Conservation (phyloP, 371 early-diverging fungal species). For the Mortierella sp. region DNA sequence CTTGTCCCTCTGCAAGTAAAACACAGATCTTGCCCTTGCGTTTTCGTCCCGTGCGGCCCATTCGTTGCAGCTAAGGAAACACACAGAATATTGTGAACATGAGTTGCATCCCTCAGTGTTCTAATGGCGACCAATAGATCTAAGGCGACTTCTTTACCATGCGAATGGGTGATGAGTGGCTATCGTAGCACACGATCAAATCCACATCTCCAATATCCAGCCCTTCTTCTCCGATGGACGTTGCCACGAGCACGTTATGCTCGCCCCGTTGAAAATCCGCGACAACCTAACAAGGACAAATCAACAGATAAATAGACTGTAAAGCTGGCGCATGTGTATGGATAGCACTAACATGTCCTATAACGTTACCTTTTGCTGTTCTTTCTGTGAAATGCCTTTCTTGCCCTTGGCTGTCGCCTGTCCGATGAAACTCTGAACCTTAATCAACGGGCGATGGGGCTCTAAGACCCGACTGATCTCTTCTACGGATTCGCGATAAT, state of each 20-base stretch:
- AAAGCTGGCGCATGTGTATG: too few relatives aligned
- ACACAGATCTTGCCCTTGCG: conserved; percentile 87
- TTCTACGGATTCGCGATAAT: conserved; percentile 87
- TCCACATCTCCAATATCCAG: conserved; percentile 98
- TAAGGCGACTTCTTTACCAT: conserved; percentile 63
- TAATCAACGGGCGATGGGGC: conserved; percentile 75
- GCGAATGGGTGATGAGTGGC: conserved; percentile 84
- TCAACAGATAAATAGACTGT: too few relatives aligned
- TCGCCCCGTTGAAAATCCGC: conserved; percentile 53
- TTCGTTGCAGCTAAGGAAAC: conserved; percentile 81
- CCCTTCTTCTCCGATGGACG: conserved; percentile 97
- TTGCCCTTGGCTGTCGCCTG: conserved; percentile 74
- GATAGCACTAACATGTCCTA: too few relatives aligned
- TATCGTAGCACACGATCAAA: conserved; percentile 92
- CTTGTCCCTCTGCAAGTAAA: conserved; percentile 83
- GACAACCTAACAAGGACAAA: conserved; percentile 45
- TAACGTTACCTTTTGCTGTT: conserved; percentile 87
- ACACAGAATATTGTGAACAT: not conserved
- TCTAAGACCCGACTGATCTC: conserved; percentile 80
- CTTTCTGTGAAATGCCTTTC: conserved; percentile 85
- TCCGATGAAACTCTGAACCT: conserved; percentile 85
- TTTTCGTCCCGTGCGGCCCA: conserved; percentile 95
- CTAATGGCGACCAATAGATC: too few relatives aligned
- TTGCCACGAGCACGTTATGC: conserved; percentile 88
- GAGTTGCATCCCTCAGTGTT: too few relatives aligned